Evolutionary conservation across 129 eudicot genomes (phyloP), one percentile per base, ranked within the genome.

Genomic region (Centaurea solstitialis): DNA sequence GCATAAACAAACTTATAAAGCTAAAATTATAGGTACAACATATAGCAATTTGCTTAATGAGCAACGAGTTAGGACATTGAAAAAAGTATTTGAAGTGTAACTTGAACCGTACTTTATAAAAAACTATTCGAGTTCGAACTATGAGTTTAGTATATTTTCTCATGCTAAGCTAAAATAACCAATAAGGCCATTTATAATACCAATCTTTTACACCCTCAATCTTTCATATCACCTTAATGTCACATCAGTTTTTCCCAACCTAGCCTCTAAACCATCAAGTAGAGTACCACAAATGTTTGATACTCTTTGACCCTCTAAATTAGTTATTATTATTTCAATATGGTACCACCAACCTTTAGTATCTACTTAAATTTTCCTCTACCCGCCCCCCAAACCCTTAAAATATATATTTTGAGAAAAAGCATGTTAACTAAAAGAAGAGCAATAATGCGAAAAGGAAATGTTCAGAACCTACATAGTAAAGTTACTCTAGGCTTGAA

Each of bases 401-500:
- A 5, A 70, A 35, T 35, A 65, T 20, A 64, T 66, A 57, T 79
- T 21, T 68, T 10, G 59, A 22, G 20, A 7, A 57, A 23, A 59
- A n/a, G 26, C 64, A 71, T 23, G 61, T 38, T 80, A 33, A 39
- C 2, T 28, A 64, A 30, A 38, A 23, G 17, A 23, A 6, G 9
- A 5, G 23, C 12, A 3, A 61, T 3, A 61, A 72, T 37, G 76
- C 13, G 20, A n/a, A 70, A 41, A 40, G 30, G 73, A 61, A 37
- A 80, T 80, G 83, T 9, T 72, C 65, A 61, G 61, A 72, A 80
- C 62, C 73, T 53, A 80, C 73, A 72, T 9, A 28, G 83, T 61
- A 62, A 72, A 59, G 70, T 72, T 26, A 72, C 47, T 72, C 72
- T 80, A 39, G 21, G 62, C 61, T 15, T 62, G 30, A 9, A 8